Evolutionary conservation across 1,139 yeast genomes (phyloP), one percentile per base, ranked within the genome.

Genomic region (Pichia sp.): DNA sequence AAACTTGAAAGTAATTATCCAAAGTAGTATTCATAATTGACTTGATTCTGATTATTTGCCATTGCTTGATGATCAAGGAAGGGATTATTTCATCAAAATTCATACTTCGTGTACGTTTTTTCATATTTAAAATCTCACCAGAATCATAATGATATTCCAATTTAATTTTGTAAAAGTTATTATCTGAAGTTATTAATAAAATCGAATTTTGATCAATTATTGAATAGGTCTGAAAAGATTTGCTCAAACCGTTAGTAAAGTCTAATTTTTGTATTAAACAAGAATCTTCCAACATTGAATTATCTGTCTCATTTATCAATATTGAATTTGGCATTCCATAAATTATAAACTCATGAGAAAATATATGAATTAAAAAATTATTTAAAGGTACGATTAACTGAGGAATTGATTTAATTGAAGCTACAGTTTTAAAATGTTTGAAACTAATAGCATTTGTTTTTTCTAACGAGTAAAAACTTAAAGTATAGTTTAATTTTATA

Each of bases 301-400:
- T 39, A 30, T 25, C 16, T 10, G 13, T 19, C 13, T 30, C 42
- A 14, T 13, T 18, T 3, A 14, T 7, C 29, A 49, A 13, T 5
- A 25, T 30, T 22, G 42, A 2, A 16, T 44, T 19, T 3, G 55
- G 53, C 14, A 39, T 19, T 11, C 34, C 18, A 25, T 29, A 45
- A 5, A 52, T 34, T 10, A 25, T 22, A 36, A 50, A 48, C 14
- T 36, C 9, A 11, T 45, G 14, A 9, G 43, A 43, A 36, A 25
- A 46, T 5, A 49, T 13, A 9, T 44, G 18, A 14, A 49, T 41
- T 11, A 50, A 13, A 19, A 47, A 50, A 34, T 45, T n/a, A 19
- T 31, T 13, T 16, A 47, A 28, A 8, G 55, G 53, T 5, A 52
- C 42, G 10, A 52, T 36, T 7, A 52, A 18, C 22, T 52, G 45